Conservation (phyloP, 2,329 filamentous ascomycete species). For the Xylaria polymorpha region DNA sequence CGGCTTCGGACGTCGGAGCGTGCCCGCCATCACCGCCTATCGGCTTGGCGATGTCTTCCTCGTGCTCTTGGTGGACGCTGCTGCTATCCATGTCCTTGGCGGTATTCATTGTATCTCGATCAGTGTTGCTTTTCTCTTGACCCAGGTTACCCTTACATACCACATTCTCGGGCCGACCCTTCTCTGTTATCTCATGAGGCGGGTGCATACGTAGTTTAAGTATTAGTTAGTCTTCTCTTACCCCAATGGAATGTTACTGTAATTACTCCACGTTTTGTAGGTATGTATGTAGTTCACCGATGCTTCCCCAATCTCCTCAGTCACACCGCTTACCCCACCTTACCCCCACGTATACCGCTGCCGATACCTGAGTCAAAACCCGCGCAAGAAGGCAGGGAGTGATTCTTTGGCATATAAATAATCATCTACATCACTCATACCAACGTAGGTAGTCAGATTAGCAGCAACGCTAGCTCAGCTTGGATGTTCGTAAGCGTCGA, state of each 20-base stretch:
- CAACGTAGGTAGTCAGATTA: too few species aligned
- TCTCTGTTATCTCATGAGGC: neutral
- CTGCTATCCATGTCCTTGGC: constrained; percentile 28
- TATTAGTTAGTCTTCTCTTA: neutral
- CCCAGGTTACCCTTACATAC: neutral
- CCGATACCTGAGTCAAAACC: too few species aligned
- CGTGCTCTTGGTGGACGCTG: constrained; percentile 30
- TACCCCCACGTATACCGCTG: neutral
- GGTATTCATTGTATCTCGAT: constrained; percentile 13
- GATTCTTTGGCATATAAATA: too few species aligned
- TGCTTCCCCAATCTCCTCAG: neutral
- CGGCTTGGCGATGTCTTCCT: constrained; percentile 26
- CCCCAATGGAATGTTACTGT: neutral
- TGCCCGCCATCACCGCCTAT: neutral
- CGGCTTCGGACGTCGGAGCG: constrained; percentile 10
- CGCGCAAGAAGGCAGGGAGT: too few species aligned
- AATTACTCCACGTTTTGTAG: constrained; percentile 5
- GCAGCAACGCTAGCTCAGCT: too few species aligned
- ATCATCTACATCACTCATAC: too few species aligned
- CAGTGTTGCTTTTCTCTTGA: neutral
- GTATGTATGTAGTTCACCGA: neutral
- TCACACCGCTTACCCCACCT: neutral
- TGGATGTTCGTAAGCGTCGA: too few species aligned
- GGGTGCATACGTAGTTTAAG: neutral
- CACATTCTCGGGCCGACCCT: neutral